Percentiles rank a stretch among this genome's conserved stretches.
These are phyloP conservation scores for Fusarium sp. DNA, from an alignment of 2,329 filamentous ascomycete species.

Conservation along the genomic window DNA sequence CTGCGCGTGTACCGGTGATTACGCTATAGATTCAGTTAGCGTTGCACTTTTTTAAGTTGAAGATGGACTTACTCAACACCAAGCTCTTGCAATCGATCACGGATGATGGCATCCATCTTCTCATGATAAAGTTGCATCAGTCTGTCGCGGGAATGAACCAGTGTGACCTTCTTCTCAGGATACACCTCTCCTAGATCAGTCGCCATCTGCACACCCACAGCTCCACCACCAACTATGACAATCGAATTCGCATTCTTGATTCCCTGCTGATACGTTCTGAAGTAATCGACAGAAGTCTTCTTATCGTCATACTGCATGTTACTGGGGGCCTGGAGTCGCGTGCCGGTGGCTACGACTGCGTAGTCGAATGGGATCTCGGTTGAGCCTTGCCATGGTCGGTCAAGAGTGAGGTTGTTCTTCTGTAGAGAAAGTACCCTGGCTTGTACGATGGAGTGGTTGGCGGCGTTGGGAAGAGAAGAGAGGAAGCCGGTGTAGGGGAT, in stretches of 20 bases:
- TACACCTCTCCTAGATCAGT: conserved; percentile 46
- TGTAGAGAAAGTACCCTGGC: conserved; percentile 36
- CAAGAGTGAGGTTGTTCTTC: conserved; percentile 41
- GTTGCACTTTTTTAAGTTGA: accelerated
- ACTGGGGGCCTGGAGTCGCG: conserved; percentile 41
- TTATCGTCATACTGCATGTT: conserved; percentile 46
- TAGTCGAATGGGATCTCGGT: conserved; percentile 44
- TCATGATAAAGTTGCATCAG: conserved; percentile 47
- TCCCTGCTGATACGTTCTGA: conserved; percentile 39
- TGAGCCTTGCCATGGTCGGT: conserved; percentile 44
- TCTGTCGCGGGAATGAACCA: conserved; percentile 44
- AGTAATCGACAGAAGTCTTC: conserved; percentile 39
- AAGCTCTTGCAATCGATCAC: conserved; percentile 38
- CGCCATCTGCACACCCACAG: conserved; percentile 47
- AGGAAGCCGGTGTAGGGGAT: conserved; percentile 59
- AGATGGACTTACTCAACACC: conserved; percentile 36
- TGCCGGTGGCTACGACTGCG: conserved; percentile 43
- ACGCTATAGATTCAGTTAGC: conserved; percentile 7
- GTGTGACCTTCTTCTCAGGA: conserved; percentile 42
- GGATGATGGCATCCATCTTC: conserved; percentile 44
- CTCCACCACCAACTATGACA: conserved; percentile 46
- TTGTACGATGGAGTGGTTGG: conserved; percentile 38
- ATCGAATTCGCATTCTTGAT: conserved; percentile 42
- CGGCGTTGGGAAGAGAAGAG: conserved; percentile 32
- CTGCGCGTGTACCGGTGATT: conserved; percentile 41